phyloP scores from a whole-genome alignment of 805 yeast species.

The Nakazawaea sp. region DNA sequence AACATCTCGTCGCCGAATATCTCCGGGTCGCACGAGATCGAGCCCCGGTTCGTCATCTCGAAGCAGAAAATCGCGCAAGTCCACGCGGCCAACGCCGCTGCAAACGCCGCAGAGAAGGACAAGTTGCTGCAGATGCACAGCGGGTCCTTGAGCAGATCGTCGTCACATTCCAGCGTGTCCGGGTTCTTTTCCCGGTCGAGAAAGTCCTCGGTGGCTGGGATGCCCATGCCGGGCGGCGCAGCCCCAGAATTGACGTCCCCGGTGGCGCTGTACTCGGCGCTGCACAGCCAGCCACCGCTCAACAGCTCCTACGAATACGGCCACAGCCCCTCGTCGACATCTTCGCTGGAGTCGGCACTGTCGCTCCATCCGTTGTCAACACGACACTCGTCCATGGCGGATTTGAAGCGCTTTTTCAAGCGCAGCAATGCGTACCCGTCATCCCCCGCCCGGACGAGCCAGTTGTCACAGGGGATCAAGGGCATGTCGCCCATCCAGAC shows the following conservation, averaged over 20 bases:
- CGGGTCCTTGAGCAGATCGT: constrained; percentile 24
- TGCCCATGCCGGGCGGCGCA: constrained; percentile 24
- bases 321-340: constrained; percentile 23
- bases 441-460: constrained; percentile 11
- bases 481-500: constrained; percentile 11
- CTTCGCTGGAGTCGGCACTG: constrained; percentile 22
- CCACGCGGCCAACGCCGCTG: constrained; percentile 35
- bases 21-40: constrained; percentile 51
- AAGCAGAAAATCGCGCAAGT: constrained; percentile 62
- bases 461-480: constrained; percentile 9
- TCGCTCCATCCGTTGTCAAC: constrained; percentile 36
- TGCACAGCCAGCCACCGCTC: constrained; percentile 6
- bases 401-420: constrained; percentile 66
- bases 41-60: constrained; percentile 79
- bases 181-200: constrained; percentile 43
- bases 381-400: constrained; percentile 75
- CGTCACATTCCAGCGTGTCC: constrained; percentile 41
- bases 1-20: constrained; percentile 69
- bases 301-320: constrained; percentile 12
- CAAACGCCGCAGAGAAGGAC: constrained; percentile 14
- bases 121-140: constrained; percentile 7
- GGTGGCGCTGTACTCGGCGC: constrained; percentile 8
- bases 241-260: constrained; percentile 14
- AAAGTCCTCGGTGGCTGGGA: constrained; percentile 33
- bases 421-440: constrained; percentile 24